Conservation (phyloP, 2,329 filamentous ascomycete species). For the Triangularia verruculosa region DNA sequence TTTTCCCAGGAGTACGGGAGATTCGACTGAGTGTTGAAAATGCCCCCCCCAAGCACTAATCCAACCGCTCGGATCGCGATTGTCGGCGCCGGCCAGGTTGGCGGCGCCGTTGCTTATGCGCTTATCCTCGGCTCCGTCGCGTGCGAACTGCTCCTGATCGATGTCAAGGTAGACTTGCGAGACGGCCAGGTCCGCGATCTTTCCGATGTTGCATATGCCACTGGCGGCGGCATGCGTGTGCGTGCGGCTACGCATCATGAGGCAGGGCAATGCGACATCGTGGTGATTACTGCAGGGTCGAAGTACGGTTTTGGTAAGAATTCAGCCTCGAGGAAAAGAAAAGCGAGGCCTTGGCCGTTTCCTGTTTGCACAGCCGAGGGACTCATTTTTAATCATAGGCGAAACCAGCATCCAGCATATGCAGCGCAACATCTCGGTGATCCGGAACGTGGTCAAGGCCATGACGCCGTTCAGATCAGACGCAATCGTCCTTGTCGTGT, state of each 20-base stretch:
- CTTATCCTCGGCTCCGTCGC: conserved; percentile 50
- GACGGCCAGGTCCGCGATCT: conserved; percentile 52
- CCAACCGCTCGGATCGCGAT: conserved; percentile 40
- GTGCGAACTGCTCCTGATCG: conserved; percentile 51
- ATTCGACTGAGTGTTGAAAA: neutral
- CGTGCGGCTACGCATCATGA: conserved; percentile 45
- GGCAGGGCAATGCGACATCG: conserved; percentile 51
- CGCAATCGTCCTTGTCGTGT: conserved; percentile 49
- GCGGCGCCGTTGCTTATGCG: conserved; percentile 49
- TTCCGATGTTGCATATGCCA: conserved; percentile 47
- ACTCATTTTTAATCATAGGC: too few relatives aligned
- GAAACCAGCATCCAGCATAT: conserved; percentile 27
- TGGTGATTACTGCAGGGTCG: conserved; percentile 54
- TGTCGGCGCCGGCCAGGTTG: conserved; percentile 50
- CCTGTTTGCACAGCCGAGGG: too few relatives aligned
- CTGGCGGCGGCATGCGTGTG: conserved; percentile 41
- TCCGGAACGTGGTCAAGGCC: conserved; percentile 44
- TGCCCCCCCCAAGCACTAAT: conserved; percentile 2
- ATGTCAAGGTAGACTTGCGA: conserved; percentile 44
- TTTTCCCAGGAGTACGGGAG: too few relatives aligned
- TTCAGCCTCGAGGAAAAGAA: neutral
- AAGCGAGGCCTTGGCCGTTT: too few relatives aligned
- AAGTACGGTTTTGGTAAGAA: conserved; percentile 36
- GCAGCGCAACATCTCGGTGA: conserved; percentile 46
- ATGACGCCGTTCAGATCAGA: conserved; percentile 48